A percentile compares a stretch with the other conserved stretches of the same genome.
Evolutionary conservation across 176 grass and related monocot genomes (phyloP).

Genomic region (Cymbopogon citratus): DNA sequence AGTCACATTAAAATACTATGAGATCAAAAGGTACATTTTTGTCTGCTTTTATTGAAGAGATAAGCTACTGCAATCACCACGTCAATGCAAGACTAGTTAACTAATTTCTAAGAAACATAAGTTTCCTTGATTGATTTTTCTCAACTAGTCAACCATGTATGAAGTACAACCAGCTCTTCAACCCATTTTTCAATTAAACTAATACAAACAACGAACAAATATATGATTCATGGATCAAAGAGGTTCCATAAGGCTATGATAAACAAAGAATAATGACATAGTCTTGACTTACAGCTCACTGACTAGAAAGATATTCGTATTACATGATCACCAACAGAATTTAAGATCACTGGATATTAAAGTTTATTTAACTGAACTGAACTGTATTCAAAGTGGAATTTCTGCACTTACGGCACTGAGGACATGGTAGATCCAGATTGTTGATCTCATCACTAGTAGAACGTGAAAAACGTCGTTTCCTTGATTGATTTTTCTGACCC

Average conservation of each 20-base stretch:
- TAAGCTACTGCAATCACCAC: not conserved
- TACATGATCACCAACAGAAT: not conserved
- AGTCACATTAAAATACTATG: not conserved
- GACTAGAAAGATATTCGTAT: not conserved
- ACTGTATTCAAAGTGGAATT: not conserved
- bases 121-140: too few species aligned
- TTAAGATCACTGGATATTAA: not conserved
- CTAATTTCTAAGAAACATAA: not conserved
- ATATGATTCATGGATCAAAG: not conserved
- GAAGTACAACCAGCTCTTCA: not conserved
- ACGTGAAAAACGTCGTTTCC: constrained; percentile 47
- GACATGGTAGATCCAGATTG: constrained; percentile 54
- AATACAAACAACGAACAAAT: not conserved
- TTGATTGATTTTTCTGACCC: constrained; percentile 56
- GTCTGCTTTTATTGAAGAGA: not conserved
- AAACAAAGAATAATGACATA: not conserved
- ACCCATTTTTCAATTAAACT: not conserved
- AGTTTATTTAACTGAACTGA: not conserved
- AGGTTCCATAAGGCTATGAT: not conserved
- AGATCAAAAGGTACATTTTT: not conserved
- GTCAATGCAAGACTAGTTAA: not conserved
- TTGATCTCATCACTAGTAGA: constrained; percentile 37
- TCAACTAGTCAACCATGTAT: too few species aligned
- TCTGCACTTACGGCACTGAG: constrained; percentile 62
- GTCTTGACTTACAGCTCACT: not conserved